Evolutionary conservation across 2,329 filamentous ascomycete genomes (phyloP), one percentile per base, ranked within the genome.

Genomic region (Furcasterigmium furcatum): DNA sequence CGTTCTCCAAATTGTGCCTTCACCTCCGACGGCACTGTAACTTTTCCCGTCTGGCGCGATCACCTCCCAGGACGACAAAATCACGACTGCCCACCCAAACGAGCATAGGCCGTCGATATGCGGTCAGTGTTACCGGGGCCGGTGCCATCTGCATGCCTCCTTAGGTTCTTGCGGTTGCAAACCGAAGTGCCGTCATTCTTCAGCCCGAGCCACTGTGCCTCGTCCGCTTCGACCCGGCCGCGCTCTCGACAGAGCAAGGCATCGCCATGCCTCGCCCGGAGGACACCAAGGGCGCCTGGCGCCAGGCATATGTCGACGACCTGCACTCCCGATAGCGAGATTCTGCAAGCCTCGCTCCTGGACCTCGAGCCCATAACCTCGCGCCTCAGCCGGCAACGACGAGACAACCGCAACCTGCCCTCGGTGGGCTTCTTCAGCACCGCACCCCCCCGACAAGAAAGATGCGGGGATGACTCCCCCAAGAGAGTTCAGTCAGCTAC

Each of bases 101-200:
- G 16, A 36, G 7, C 34, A 27, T 27, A 30, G 49, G 24, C 32
- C 25, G 43, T 44, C 50, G 66, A 58, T 51, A 80, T 79, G 50
- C 39, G 45, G 41, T 38, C 50, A 38, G 39, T 64, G 52, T 55
- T 73, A 56, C 67, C 63, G 51, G 54, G 61, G 34, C 68, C 71
- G 41, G 76, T 73, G 43, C 79, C 79, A 21, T 82, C 78, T 43
- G 66, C 65, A 53, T 70, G 64, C 47, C 77, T 92, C 18, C 73
- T 94, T 51, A 83, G 82, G 54, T 92, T 88, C 63, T 74, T 94
- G 52, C 83, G 82, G 54, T 79, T 74, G 44, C 88, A 91, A 63
- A 82, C 86, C 52, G 77, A 87, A 55, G 72, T 72, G 45, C 59
- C 78, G 38, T 71, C 67, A 51, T 77, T 80, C 56, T 74, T 77